Percentiles rank a stretch among this genome's conserved stretches.
These are phyloP conservation scores for Paecilomyces dactylethromorphus DNA, from an alignment of 2,329 filamentous ascomycete genomes.

Conservation along the genomic window DNA sequence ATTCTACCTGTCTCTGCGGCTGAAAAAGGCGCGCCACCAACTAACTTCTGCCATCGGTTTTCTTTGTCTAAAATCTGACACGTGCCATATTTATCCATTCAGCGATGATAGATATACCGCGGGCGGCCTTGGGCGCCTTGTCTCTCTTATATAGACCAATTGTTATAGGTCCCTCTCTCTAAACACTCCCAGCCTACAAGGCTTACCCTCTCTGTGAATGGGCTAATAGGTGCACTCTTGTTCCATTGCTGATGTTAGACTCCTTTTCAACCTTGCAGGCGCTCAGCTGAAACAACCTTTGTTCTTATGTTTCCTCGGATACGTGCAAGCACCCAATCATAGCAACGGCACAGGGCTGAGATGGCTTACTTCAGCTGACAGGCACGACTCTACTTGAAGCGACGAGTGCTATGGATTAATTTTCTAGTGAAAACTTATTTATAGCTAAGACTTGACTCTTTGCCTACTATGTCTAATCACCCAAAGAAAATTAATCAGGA, in stretches of 20 bases:
- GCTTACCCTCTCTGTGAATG: not conserved
- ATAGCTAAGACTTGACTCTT: not conserved
- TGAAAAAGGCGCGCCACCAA: not conserved
- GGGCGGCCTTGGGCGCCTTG: not conserved
- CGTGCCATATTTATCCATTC: not conserved
- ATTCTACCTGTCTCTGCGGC: not conserved
- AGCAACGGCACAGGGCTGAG: not conserved
- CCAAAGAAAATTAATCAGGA: not conserved
- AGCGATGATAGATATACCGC: not conserved
- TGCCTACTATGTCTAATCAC: not conserved
- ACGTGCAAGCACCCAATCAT: not conserved
- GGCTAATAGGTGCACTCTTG: not conserved
- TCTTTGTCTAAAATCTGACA: not conserved
- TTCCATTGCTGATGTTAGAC: not conserved
- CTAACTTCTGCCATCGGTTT: not conserved
- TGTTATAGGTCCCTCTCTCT: not conserved
- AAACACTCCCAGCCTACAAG: not conserved
- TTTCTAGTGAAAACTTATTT: not conserved
- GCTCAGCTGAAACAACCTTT: not conserved
- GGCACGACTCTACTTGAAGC: not conserved
- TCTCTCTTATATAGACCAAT: not conserved
- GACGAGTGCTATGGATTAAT: not conserved
- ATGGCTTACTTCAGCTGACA: not conserved
- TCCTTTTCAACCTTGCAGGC: not conserved
- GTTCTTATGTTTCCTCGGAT: not conserved